A percentile compares a stretch with the other conserved stretches of the same genome.
phyloP scores from a whole-genome alignment of 768 basidiomycete genomes.

The Calocybe gangraenosa region DNA sequence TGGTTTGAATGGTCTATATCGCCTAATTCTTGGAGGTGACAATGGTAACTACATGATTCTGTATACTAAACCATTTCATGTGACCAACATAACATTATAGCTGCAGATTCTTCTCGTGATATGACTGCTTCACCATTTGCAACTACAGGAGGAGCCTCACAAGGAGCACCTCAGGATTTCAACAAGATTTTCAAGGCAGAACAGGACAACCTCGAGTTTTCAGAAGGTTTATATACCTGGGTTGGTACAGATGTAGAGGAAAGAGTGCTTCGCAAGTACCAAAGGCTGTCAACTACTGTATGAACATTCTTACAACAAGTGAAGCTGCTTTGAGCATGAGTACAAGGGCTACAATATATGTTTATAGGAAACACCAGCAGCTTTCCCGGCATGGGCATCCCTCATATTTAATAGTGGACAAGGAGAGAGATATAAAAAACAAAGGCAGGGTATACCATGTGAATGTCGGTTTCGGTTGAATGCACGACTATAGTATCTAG shows the following conservation, averaged over 20 bases:
- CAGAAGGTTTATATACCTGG: slow-evolving; percentile 85
- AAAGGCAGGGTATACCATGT: neutral
- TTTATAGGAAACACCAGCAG: too few relatives aligned
- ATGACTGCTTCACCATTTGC: slow-evolving; percentile 72
- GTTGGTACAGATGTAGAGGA: slow-evolving; percentile 76
- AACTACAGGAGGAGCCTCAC: slow-evolving; percentile 38
- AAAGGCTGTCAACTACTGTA: slow-evolving; percentile 43
- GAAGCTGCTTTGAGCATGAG: too few relatives aligned
- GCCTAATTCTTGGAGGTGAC: slow-evolving; percentile 85
- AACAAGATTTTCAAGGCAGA: slow-evolving; percentile 89
- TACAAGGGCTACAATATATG: too few relatives aligned
- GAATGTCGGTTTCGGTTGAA: too few relatives aligned
- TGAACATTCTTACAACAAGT: too few relatives aligned
- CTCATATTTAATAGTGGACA: too few relatives aligned
- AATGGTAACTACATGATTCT: slow-evolving; percentile 56
- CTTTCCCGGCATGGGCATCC: neutral
- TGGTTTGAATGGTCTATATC: slow-evolving; percentile 93
- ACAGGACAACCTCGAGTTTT: slow-evolving; percentile 87
- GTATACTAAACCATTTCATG: neutral
- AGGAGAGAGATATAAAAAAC: too few relatives aligned
- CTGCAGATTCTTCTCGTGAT: slow-evolving; percentile 75
- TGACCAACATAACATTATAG: slow-evolving; percentile 33
- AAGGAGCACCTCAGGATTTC: slow-evolving; percentile 75
- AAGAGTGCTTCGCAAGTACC: slow-evolving; percentile 74
- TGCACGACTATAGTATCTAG: too few relatives aligned